Evolutionary conservation across 2,329 filamentous ascomycete genomes (phyloP).

Genomic region (Fusarium xylarioides): DNA sequence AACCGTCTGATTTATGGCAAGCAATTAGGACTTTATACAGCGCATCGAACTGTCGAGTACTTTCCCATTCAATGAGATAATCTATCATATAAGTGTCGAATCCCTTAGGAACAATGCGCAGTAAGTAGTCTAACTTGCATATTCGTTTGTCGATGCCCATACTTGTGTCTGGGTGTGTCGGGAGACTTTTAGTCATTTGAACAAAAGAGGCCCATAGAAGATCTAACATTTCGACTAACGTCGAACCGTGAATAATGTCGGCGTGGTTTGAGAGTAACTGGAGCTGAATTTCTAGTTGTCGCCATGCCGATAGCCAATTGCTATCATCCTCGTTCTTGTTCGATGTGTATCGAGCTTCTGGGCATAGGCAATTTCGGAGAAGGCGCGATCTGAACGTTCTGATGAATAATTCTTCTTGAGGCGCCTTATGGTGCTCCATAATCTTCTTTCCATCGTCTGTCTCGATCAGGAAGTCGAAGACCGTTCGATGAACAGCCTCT

Average conservation of each 20-base stretch:
- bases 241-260: accelerated
- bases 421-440: accelerated
- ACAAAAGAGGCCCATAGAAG: background rate
- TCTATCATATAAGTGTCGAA: background rate
- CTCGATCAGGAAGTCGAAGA: background rate
- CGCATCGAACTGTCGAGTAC: background rate
- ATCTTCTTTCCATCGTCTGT: background rate
- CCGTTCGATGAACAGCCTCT: background rate
- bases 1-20: accelerated
- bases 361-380: accelerated
- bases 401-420: accelerated
- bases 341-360: background rate
- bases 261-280: background rate
- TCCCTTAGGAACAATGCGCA: accelerated
- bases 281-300: background rate
- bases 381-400: accelerated
- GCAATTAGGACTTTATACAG: background rate
- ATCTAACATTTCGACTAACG: background rate
- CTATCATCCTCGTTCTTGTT: background rate
- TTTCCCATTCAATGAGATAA: background rate
- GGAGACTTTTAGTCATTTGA: background rate
- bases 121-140: background rate
- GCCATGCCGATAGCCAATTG: accelerated
- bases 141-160: too few species aligned
- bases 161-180: background rate